Conservation (phyloP, 2,329 filamentous ascomycete species). For the Zymoseptoria pseudotritici region DNA sequence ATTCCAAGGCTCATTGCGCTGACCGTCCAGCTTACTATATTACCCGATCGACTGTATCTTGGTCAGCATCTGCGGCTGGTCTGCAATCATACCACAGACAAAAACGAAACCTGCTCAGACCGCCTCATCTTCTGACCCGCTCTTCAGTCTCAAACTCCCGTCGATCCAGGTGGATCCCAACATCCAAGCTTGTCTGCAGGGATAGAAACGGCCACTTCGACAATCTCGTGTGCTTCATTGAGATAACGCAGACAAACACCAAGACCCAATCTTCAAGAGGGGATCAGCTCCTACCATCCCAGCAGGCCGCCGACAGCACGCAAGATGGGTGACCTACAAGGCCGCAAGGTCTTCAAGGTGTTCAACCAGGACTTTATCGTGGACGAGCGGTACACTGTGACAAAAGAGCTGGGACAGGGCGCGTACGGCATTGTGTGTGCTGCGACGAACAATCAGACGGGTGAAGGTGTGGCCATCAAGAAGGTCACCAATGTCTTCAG, state of each 20-base stretch:
- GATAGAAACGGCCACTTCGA: neutral
- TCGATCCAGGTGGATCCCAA: neutral
- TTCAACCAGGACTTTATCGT: constrained; percentile 99
- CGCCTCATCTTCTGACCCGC: neutral
- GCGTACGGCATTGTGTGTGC: constrained; percentile 98
- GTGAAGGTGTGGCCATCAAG: constrained; percentile 95
- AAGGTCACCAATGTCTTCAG: constrained; percentile 99
- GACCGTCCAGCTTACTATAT: neutral
- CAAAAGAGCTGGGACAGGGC: constrained; percentile 95
- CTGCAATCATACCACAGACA: neutral
- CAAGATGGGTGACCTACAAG: constrained; percentile 52
- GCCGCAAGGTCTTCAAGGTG: constrained; percentile 95
- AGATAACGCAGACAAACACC: neutral
- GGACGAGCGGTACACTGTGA: constrained; percentile 96
- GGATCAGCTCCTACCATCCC: neutral
- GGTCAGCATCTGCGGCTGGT: neutral
- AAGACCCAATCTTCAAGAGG: constrained; percentile 7
- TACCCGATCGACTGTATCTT: neutral
- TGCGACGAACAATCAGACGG: constrained; percentile 81
- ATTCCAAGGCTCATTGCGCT: neutral
- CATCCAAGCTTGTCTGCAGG: neutral
- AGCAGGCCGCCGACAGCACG: neutral
- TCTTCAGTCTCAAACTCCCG: neutral
- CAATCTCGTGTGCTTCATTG: neutral
- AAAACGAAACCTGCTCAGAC: neutral